A percentile compares a stretch with the other conserved stretches of the same genome.
Evolutionary conservation across 768 basidiomycete species (phyloP).

Genomic region (Boletus insuetus): DNA sequence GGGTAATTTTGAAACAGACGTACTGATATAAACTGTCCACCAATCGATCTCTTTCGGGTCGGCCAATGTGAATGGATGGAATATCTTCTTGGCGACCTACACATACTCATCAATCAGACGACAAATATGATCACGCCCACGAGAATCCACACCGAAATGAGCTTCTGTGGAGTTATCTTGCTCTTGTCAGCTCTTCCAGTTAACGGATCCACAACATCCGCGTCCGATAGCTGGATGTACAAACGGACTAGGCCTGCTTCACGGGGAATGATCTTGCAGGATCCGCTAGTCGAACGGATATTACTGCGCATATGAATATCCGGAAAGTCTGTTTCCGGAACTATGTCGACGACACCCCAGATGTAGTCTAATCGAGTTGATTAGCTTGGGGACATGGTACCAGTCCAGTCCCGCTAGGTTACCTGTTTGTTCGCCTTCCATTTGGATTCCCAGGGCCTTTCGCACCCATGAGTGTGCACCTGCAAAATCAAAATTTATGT

Average conservation of each 20-base stretch:
- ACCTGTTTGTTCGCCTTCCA: neutral
- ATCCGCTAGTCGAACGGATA: neutral
- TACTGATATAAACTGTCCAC: neutral
- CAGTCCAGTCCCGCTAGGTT: neutral
- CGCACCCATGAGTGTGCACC: neutral
- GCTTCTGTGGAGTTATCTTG: neutral
- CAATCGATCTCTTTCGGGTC: neutral
- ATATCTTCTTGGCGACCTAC: neutral
- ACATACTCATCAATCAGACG: neutral
- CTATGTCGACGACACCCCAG: conserved; percentile 1
- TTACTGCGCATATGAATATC: neutral
- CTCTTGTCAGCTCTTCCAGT: neutral
- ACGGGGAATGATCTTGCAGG: neutral
- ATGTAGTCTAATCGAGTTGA: neutral
- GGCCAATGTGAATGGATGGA: neutral
- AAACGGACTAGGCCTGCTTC: neutral
- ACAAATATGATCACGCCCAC: neutral
- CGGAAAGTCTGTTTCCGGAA: neutral
- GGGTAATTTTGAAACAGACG: neutral
- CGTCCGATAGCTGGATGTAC: neutral
- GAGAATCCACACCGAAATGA: neutral
- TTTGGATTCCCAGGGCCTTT: neutral
- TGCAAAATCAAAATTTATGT: neutral
- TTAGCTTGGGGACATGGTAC: neutral
- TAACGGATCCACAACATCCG: neutral